Percentiles rank a stretch among this genome's conserved stretches.
phyloP scores from a whole-genome alignment of 164 flowering plant species.

The Vitis cinerea region DNA sequence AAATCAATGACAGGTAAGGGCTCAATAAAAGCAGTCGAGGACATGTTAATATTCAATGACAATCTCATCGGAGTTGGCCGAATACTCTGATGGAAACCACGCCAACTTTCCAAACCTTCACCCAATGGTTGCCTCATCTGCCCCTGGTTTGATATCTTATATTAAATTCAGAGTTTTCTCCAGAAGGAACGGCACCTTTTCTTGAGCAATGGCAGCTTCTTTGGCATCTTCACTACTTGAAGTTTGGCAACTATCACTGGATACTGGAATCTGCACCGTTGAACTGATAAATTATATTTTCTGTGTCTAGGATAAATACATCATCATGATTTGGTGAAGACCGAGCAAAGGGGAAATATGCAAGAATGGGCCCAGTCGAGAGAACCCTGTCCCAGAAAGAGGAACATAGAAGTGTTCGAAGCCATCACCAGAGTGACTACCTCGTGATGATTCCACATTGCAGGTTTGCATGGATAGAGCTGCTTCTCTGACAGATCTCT shows the following conservation, averaged over 20 bases:
- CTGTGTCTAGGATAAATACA: too few species aligned
- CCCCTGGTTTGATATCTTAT: conserved; percentile 21
- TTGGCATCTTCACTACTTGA: conserved; percentile 6
- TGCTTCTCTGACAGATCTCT: conserved; percentile 90
- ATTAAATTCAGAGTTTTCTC: conserved; percentile 9
- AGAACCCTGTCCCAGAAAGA: conserved; percentile 51
- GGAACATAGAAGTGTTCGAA: conserved; percentile 85
- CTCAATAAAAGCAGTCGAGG: too few species aligned
- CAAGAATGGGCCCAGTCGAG: conserved; percentile 26
- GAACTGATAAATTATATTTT: too few species aligned
- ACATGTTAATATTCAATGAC: too few species aligned
- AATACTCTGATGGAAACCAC: too few species aligned
- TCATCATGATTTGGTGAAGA: too few species aligned
- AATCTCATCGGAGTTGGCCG: too few species aligned
- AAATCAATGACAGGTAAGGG: too few species aligned
- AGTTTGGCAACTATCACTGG: conserved; percentile 17
- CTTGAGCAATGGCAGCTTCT: conserved; percentile 1
- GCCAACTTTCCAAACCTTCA: too few species aligned
- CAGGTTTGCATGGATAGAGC: conserved; percentile 60
- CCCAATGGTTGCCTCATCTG: too few species aligned
- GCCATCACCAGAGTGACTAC: conserved; percentile 63
- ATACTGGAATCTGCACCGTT: neutral
- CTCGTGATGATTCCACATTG: conserved; percentile 55
- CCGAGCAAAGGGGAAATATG: too few species aligned
- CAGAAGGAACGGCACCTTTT: conserved; percentile 9